Base-by-base conservation (phyloP, 306 rosid genomes). In the Gastrolobium villosum region DNA sequence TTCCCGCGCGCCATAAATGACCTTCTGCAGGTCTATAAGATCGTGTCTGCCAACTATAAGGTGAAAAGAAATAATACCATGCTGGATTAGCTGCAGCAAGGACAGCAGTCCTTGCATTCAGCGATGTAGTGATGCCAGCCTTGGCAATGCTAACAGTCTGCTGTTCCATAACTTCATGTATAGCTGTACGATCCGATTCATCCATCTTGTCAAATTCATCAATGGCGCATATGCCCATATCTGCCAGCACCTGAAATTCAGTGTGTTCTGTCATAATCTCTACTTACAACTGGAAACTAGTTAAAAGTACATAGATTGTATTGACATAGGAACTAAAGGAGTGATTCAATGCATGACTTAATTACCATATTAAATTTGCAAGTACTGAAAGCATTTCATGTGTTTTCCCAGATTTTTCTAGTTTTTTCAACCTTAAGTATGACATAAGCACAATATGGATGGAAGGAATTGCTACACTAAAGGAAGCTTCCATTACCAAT, bases 71-170 rank as follows among this genome's bases (percentile, higher is more conserved):
- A 7, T 41, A 45, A 74, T 86, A 96, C 99, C 99, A 93, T 59
- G 99, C 99, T 31, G 98, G 99, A 87, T 96, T 93, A 71, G 99
- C 99, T 75, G 99, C 99, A 82, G 99, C 94, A 84, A 91, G 98
- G 60, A 93, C 97, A 72, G 98, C 99, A 76, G 99, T 93, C 85
- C 99, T 91, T 66, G 99, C 99, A 88, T 96, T 96, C 77, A 96
- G 84, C 31, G 99, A 96, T 11, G 99, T 96, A 45, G 98, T 93
- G 83, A 95, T 95, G 50, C 99, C 99, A 70, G 98, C 99, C 89
- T 96, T 96, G 78, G 99, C 99, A 80, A 96, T 96, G 90, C 99
- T 96, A 82, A 96, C 99, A 37, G 98, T 96, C 81, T 96, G 99
- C 86, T 96, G 99, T 84, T 96, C 99, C 99, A 96, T 96, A 79